These are phyloP conservation scores for Emericellopsis terricola DNA, from an alignment of 495 filamentous ascomycete genomes.

Conservation along the genomic window DNA sequence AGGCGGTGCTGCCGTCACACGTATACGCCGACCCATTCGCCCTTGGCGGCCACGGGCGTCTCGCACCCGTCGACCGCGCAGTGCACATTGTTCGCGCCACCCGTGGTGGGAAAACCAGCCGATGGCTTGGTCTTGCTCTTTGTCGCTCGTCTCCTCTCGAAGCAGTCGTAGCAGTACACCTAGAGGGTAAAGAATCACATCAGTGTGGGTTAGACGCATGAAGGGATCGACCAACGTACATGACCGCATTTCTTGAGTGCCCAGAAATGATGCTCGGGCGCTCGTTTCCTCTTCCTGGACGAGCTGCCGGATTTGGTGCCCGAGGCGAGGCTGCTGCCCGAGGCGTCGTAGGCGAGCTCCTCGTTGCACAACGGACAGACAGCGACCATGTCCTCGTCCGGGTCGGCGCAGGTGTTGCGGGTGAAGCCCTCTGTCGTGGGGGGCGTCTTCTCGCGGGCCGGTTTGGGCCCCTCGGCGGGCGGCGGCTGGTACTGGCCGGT, in stretches of 20 bases:
- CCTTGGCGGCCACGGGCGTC: conserved; percentile 16
- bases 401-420: conserved; percentile 12
- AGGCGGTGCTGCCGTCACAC: too few species aligned
- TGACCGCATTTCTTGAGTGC: conserved; percentile 30
- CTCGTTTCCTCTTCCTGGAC: conserved; percentile 20
- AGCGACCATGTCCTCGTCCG: conserved; percentile 13
- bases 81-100: conserved; percentile 9
- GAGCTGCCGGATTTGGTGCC: conserved; percentile 6
- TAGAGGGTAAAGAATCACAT: conserved; percentile 4
- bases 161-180: conserved; percentile 30
- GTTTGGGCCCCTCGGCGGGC: conserved; percentile 10
- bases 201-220: neutral
- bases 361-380: conserved; percentile 29
- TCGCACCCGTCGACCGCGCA: conserved; percentile 26
- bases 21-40: conserved; percentile 28
- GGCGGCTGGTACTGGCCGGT: too few species aligned
- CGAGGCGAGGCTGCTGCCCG: conserved; percentile 1
- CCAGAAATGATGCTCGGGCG: conserved; percentile 29
- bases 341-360: conserved; percentile 26
- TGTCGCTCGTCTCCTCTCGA: conserved; percentile 15
- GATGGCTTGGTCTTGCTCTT: conserved; percentile 3
- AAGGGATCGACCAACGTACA: conserved; percentile 11
- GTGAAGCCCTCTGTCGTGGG: conserved; percentile 21
- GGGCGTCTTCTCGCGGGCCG: conserved; percentile 15
- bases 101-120: conserved; percentile 1